Percentiles rank a stretch among this genome's conserved stretches.
These are phyloP conservation scores for Adansonia madagascariensis DNA, from an alignment of 441 rosid species.

Conservation along the genomic window DNA sequence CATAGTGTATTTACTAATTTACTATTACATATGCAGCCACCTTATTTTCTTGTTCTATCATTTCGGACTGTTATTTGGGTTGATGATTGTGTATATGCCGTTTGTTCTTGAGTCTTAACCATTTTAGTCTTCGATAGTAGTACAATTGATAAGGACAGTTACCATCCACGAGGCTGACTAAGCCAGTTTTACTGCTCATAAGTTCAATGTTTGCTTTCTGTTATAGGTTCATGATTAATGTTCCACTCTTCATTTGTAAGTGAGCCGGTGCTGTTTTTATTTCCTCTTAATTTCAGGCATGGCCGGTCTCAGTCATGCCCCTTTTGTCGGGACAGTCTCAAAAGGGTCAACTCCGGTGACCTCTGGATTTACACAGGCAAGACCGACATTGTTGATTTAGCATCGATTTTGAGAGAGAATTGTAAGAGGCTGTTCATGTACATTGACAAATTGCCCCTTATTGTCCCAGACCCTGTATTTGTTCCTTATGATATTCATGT, in stretches of 20 bases:
- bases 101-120: background rate
- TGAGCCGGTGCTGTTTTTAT: background rate
- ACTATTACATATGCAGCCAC: too few species aligned
- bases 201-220: background rate
- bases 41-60: too few species aligned
- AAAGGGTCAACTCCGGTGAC: conserved; percentile 71
- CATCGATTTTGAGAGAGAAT: conserved; percentile 33
- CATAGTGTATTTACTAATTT: conserved; percentile 12
- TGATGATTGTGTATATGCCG: background rate
- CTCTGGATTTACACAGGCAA: conserved; percentile 75
- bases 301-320: conserved; percentile 84
- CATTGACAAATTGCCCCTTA: conserved; percentile 72
- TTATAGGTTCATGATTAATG: background rate
- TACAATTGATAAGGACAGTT: background rate
- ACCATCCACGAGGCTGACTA: background rate
- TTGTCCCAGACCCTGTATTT: conserved; percentile 56
- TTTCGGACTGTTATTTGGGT: background rate
- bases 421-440: conserved; percentile 51
- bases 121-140: background rate
- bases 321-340: conserved; percentile 78
- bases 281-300: conserved; percentile 48
- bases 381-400: conserved; percentile 51
- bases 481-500: conserved; percentile 55
- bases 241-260: background rate
- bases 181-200: background rate